phyloP scores from a whole-genome alignment of 192 early-diverging fungal species.

The Coemansia sp. region DNA sequence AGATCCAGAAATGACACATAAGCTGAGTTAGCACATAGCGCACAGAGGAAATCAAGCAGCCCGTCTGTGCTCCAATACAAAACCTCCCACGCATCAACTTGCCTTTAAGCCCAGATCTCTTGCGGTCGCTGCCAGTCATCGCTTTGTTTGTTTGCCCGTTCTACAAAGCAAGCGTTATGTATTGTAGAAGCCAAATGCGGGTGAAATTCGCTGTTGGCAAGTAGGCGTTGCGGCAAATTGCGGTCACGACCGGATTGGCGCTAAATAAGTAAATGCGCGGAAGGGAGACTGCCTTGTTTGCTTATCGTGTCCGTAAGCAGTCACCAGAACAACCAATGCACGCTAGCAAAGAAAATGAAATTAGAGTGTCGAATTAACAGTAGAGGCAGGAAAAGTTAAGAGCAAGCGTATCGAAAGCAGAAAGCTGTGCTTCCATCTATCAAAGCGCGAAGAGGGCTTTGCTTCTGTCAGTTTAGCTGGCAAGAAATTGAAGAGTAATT shows the following conservation, averaged over 20 bases:
- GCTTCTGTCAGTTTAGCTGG: not conserved
- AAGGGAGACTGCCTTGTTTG: not conserved
- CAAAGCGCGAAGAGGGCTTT: not conserved
- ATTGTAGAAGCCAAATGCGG: not conserved
- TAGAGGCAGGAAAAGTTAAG: not conserved
- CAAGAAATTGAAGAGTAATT: not conserved
- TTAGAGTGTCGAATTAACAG: constrained; percentile 12
- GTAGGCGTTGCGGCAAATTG: not conserved
- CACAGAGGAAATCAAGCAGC: constrained; percentile 2
- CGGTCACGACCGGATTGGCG: not conserved
- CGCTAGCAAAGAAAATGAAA: not conserved
- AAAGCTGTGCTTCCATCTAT: not conserved
- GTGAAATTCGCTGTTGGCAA: not conserved
- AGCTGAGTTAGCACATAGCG: not conserved
- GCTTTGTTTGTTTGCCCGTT: not conserved
- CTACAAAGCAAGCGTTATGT: not conserved
- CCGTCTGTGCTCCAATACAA: constrained; percentile 8
- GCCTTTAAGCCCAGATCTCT: constrained; percentile 40
- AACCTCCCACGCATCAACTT: constrained; percentile 12
- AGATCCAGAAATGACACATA: not conserved
- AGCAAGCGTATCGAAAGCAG: not conserved
- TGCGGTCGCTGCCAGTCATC: constrained; percentile 34
- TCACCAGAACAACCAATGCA: not conserved
- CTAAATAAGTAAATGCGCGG: not conserved
- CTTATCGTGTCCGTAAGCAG: not conserved